Evolutionary conservation across 1,139 yeast genomes (phyloP), one percentile per base, ranked within the genome.

Genomic region (Meyerozyma smithsonii): DNA sequence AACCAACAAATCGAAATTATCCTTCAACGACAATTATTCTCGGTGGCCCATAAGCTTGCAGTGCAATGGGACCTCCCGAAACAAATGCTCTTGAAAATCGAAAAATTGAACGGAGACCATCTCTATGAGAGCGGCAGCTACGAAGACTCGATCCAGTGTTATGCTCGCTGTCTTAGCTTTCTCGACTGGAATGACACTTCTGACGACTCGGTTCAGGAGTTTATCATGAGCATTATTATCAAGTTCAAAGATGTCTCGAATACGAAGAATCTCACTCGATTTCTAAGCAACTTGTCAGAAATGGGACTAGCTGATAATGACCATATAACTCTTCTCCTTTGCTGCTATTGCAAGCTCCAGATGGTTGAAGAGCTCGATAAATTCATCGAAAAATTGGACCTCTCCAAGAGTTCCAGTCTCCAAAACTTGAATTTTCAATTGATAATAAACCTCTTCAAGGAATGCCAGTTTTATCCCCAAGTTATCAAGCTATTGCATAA

Each of bases 161-260:
- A 80, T 52, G 74, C 84, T 14, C 61, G 61, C 34, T 66, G 74
- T 39, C 55, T 71, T 40, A 52, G 55, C 10, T 51, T 61, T 32
- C 54, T 48, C 34, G 36, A 40, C 21, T 14, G 37, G 8, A 42
- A 40, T 12, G 48, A 40, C 5, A 37, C 45, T 5, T 37, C 35
- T 8, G 52, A 48, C 4, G 59, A 59, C 19, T 58, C 56, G 28
- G 43, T 61, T 26, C 68, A 67, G 35, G 76, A 78, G 26, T 83
- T 81, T 46, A 80, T 89, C 4, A 84, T 90, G 61, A 84, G 81
- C 46, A 78, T 89, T 5, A 86, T 92, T 25, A 77, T 89, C 21
- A 84, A 84, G 51, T 89, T 84, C 58, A 87, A 86, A 47, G 95
- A 89, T 45, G 81, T 89, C n/a, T 83, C 87, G 12, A 85, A 85